These are phyloP conservation scores for Chrysanthemum makinoi DNA, from an alignment of 129 eudicot species.

Conservation along the genomic window DNA sequence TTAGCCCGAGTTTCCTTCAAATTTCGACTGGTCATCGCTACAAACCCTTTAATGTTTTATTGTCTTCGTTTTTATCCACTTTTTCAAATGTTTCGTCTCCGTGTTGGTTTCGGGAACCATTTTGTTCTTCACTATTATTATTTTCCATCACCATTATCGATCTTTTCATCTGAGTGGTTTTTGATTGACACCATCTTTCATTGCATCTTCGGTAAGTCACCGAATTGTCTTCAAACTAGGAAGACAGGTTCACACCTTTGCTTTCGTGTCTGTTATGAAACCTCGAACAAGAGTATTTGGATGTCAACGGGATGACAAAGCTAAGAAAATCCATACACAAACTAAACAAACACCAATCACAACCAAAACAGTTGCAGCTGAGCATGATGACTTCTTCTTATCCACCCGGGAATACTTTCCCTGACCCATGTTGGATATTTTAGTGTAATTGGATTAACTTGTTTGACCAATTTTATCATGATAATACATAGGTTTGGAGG, in stretches of 20 bases:
- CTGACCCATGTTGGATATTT: too few species aligned
- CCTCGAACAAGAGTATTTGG: slow-evolving; percentile 19
- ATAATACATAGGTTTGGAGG: too few species aligned
- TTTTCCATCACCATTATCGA: slow-evolving; percentile 4
- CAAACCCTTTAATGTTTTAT: slow-evolving; percentile 14
- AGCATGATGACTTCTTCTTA: slow-evolving; percentile 47
- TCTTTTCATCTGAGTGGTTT: slow-evolving; percentile 15
- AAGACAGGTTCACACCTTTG: slow-evolving; percentile 30
- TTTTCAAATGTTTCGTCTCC: slow-evolving; percentile 18
- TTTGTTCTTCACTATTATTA: slow-evolving; percentile 7
- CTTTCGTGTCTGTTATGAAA: slow-evolving; percentile 16
- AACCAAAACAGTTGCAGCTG: slow-evolving; percentile 28
- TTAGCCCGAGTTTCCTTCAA: slow-evolving; percentile 35
- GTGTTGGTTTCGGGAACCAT: too few species aligned
- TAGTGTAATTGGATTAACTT: too few species aligned
- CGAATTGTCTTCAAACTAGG: slow-evolving; percentile 47
- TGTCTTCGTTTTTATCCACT: slow-evolving; percentile 18
- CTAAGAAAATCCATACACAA: slow-evolving; percentile 47
- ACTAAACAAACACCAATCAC: slow-evolving; percentile 35
- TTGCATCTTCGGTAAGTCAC: slow-evolving; percentile 44
- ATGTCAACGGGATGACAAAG: slow-evolving; percentile 31
- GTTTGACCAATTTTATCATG: too few species aligned
- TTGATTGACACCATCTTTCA: slow-evolving; percentile 29
- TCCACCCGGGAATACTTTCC: slow-evolving; percentile 44
- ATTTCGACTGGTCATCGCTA: slow-evolving; percentile 36